Base-by-base conservation (phyloP, 1,139 yeast species). In the Diutina sp. region DNA sequence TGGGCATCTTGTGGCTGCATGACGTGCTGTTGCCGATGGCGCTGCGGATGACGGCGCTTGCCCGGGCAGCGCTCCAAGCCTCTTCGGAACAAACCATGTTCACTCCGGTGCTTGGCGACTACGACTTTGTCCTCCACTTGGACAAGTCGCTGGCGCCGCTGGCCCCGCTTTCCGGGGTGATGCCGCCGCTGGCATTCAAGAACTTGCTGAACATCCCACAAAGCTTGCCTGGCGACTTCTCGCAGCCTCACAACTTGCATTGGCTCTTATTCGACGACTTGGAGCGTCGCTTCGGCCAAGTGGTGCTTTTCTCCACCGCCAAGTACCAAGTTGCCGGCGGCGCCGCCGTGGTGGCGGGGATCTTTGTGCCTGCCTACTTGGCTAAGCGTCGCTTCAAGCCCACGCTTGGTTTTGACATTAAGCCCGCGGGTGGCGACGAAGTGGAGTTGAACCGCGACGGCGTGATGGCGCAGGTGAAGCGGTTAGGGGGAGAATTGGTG, bases 1-100 rank as follows among this genome's bases (percentile, higher is more conserved):
- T 93, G 14, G 98, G 98, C 55, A 82, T 84, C 46, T 68, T 87
- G 59, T 93, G 96, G 93, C 82, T 96, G 2, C 80, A 82, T 60
- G 79, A 79, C 56, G 71, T 85, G 51, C 83, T 86, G 16, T 74
- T 90, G 57, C 91, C 96, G 11, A 84, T 90, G 58, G 91, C 96
- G 1, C 80, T 91, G 28, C 82, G 99, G 72, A 72, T 91, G 61
- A 91, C 98, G 0, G 93, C 96, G 0, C 77, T 93, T 60, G 82
- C 97, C 1, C 82, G 90, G 62, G 90, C 87, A 41, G 93, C 95
- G 0, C 32, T 50, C 14, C 18, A 71, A 58, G 73, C 74, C 44
- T 71, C 75, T 38, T 76, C 78, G 4, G 67, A 87, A 51, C 80
- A 78, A 55, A 66, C 83, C 53, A 70, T 90, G 55, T 90, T 90